Evolutionary conservation across 371 early-diverging fungal genomes (phyloP), one percentile per base, ranked within the genome.

Genomic region (Homolaphlyctis polyrhiza): DNA sequence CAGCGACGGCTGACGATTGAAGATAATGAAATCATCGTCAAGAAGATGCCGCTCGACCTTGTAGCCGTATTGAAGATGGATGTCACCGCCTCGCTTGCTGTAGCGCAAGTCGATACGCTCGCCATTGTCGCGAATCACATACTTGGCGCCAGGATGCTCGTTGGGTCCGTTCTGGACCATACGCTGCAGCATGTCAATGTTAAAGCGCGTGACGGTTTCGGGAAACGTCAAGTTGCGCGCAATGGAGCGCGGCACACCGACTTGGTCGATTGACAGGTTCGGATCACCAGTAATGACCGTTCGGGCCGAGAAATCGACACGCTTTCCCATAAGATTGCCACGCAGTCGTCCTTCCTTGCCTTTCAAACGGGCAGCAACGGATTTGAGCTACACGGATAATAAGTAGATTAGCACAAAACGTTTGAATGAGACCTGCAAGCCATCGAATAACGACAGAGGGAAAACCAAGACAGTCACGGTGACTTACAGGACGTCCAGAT

Each of bases 261-360:
- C 98, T 81, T 99, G 93, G 74, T 98, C 97, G 54, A 99, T 85
- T 28, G 90, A 89, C 61, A 99, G 81, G 76, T 98, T 98, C 45
- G 99, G 97, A 77, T 99, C 99, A 63, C 99, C 98, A 2, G 99
- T 97, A 77, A 99, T 99, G 61, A 99, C 99, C 3, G 98, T 97
- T 74, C 99, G 91, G 6, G 99, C 99, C 50, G 96, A 96, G 76
- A 99, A 99, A 78, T 99, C 99, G 0, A 99, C 99, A 81, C 99
- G 93, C 77, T 99, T 99, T 57, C 99, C 99, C 99, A 99, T 99
- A 69, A 99, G 78, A 76, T 99, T 99, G 57, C 99, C 99, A 78
- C 99, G 89, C 58, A 99, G 84, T 67, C 99, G 91, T 48, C 99
- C 99, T 82, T 99, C 99, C 76, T 99, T 99, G 64, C 99, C 99